Percentiles rank a stretch among this genome's conserved stretches.
phyloP scores from a whole-genome alignment of 371 early-diverging fungal genomes.

The Funneliformis caledonium region DNA sequence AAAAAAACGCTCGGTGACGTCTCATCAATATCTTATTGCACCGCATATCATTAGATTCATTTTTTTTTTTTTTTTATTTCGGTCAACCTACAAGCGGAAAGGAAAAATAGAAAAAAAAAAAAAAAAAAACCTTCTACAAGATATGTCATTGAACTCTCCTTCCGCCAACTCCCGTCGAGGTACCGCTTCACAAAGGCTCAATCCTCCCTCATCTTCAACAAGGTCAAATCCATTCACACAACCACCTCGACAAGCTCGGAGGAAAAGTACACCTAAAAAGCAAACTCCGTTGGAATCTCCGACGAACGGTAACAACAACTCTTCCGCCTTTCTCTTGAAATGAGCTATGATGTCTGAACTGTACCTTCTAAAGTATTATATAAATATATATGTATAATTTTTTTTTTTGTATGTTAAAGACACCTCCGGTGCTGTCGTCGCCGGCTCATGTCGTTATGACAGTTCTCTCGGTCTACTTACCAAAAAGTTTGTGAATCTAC shows the following conservation, averaged over 20 bases:
- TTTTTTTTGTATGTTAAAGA: neutral
- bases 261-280: neutral
- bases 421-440: neutral
- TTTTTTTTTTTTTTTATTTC: neutral
- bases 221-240: neutral
- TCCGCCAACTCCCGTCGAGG: neutral
- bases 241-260: neutral
- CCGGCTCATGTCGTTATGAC: conserved; percentile 47
- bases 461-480: conserved; percentile 76
- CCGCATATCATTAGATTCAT: neutral
- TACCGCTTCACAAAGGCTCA: neutral
- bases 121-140: neutral
- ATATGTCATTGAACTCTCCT: conserved; percentile 11
- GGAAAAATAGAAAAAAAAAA: neutral
- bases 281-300: conserved; percentile 1
- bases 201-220: conserved; percentile 6
- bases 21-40: conserved; percentile 5
- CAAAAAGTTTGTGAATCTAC: conserved; percentile 71
- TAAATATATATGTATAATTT: neutral
- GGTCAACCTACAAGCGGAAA: neutral
- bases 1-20: conserved; percentile 3
- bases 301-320: conserved; percentile 20
- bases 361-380: neutral
- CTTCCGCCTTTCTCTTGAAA: neutral
- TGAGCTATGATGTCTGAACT: neutral